Base-by-base conservation (phyloP, 2,329 filamentous ascomycete genomes). In the Claviceps spartinae region DNA sequence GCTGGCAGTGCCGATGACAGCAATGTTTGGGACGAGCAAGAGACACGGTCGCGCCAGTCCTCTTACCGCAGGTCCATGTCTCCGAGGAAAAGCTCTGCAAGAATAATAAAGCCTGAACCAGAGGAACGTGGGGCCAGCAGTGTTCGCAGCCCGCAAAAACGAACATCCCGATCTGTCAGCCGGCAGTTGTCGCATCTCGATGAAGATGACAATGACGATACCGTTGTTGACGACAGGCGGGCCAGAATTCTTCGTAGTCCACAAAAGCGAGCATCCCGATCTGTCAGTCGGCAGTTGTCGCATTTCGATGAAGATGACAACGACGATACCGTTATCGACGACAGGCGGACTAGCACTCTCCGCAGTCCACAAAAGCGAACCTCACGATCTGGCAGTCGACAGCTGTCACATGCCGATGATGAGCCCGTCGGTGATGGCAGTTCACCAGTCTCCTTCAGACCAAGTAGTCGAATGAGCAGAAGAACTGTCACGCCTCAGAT, bases 1-100 rank as follows among this genome's bases (percentile, higher is more conserved):
- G 79, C 75, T 45, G 78, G 77, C 24, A 81, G 78, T 59, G 83
- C 83, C 55, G 79, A 88, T 57, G 82, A 83, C 55, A 80, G 77
- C 52, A 77, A 77, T 43, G 74, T 74, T 40, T 78, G 77, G 57
- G 79, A 81, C 42, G 79, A 84, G 22, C 78, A 85, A 47, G 76
- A 80, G 16, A 65, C 72, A 45, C 67, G 68, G 2, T 72, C 76
- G 8, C 74, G 76, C 4, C 70, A 74, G 47, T 72, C 69, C 36
- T 73, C 69, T 38, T 69, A 66, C 51, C 77, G 67, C 53, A 74
- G 80, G 50, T 77, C 77, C 8, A 73, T 65, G 48, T 81, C 78
- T 5, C 76, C 76, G 5, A 70, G 79, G 60, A 76, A 82, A 66
- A 60, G 72, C 63, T 72, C 77, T 58, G 65, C 72, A 55, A 68